Base-by-base conservation (phyloP, 1,284 basidiomycete species). In the Microbotryum violaceum region DNA sequence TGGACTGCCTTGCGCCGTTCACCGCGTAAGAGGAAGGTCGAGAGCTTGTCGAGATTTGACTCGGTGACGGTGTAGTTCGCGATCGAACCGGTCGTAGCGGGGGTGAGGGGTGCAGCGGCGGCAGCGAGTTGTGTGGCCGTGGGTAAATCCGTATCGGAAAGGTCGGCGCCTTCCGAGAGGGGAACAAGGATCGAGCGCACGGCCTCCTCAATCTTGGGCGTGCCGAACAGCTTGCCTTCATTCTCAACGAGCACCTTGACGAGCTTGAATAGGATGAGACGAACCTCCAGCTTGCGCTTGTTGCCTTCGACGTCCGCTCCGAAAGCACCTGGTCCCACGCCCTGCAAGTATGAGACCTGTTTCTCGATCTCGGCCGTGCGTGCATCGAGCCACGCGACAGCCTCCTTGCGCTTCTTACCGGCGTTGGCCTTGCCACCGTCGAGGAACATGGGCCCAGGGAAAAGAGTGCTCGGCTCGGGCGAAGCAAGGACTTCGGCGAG, bases 1-100 rank as follows among this genome's bases (percentile, higher is more conserved):
- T 86, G 85, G 70, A 91, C 91, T 1, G 96, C 96, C 66, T 87
- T 84, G 29, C 84, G 83, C 60, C 89, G 86, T 68, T 97, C 85
- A 18, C 96, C 96, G 51, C 83, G 81, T 9, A 91, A 76, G 14
- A 97, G 80, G 60, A 89, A 82, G 33, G 82, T 81, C 65, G 91
- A 85, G 59, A 97, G 86, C 71, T 85, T 85, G 70, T 86, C 83
- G n/a, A 96, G 77, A 18, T 84, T 75, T 1, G 83, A 83, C 0
- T 84, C 75, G 8, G 81, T 79, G 7, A 87, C 73, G 42, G 70
- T 68, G 45, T 76, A 77, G 12, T 72, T 72, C 12, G 75, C 71
- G 31, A 77, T 56, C 6, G 54, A 64, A 44, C 64, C 64, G 29
- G 68, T 70, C 27, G 72, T 68, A 18, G 50, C 45, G 27, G 46